Conservation (phyloP, 345 rosid species). For the Aquilaria malaccensis region DNA sequence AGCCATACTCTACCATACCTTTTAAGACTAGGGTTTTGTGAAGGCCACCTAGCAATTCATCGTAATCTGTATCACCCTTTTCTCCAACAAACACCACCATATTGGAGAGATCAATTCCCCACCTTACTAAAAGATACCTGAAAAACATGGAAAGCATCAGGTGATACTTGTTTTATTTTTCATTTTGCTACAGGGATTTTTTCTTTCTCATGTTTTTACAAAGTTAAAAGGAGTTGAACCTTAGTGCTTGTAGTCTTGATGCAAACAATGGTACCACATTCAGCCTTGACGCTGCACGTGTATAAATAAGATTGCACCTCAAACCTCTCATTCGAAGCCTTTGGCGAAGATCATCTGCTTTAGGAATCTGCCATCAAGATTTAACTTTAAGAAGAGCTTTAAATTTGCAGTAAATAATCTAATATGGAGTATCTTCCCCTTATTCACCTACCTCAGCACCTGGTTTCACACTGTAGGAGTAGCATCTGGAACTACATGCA, state of each 20-base stretch:
- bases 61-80: slow-evolving; percentile 79
- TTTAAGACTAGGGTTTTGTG: slow-evolving; percentile 58
- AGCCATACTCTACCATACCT: slow-evolving; percentile 47
- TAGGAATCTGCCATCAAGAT: slow-evolving; percentile 40
- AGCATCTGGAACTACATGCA: slow-evolving; percentile 58
- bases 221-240: slow-evolving; percentile 31
- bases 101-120: slow-evolving; percentile 71
- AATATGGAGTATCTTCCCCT: neutral
- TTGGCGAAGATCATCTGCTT: slow-evolving; percentile 59
- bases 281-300: slow-evolving; percentile 57
- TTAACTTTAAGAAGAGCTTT: slow-evolving; percentile 1
- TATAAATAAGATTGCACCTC: slow-evolving; percentile 61
- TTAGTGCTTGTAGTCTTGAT: slow-evolving; percentile 74
- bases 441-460: slow-evolving; percentile 51
- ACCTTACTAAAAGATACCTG: slow-evolving; percentile 79
- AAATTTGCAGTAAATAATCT: slow-evolving; percentile 1
- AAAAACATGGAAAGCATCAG: slow-evolving; percentile 14
- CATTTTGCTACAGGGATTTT: neutral
- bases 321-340: slow-evolving; percentile 85
- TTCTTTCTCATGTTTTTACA: neutral
- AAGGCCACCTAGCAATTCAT: slow-evolving; percentile 61
- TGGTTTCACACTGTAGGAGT: slow-evolving; percentile 53
- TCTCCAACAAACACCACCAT: slow-evolving; percentile 64
- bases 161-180: slow-evolving; percentile 1
- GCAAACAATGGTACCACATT: slow-evolving; percentile 76